Base-by-base conservation (phyloP, 2,329 filamentous ascomycete genomes). In the Colletotrichum aenigma region DNA sequence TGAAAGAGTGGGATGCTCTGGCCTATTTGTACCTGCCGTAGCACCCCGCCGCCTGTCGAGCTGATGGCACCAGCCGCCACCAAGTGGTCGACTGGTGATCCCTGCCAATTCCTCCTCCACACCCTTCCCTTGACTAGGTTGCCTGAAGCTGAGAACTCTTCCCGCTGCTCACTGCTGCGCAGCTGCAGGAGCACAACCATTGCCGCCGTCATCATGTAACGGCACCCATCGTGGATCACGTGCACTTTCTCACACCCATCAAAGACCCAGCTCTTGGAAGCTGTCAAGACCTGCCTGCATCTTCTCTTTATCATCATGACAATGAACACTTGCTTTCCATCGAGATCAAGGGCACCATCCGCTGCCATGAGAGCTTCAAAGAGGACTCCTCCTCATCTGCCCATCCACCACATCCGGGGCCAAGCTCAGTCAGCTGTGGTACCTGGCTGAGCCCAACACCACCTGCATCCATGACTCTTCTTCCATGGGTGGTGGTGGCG, bases 11-110 rank as follows among this genome's bases (percentile, higher is more conserved):
- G 73, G 70, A 75, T 75, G 64, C 64, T 61, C 28, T 24, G 70
- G 58, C 62, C 73, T 73, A 73, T 75, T 73, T 75, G 73, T 75
- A 75, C 73, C 73, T 75, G 73, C 73, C 48, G 56, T 65, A 60
- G 38, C 26, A 56, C 43, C 71, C 28, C 15, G 43, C 34, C 58
- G n/a, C 55, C 56, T 28, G 26, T 56, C n/a, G 18, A 15, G 34
- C 66, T 48, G 26, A 12, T 67, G 69, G 61, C 48, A 28, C 68
- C 73, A 72, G 69, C 69, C 64, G 72, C n/a, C n/a, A 8, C 18
- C 73, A 64, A 21, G n/a, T 64, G 73, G 28, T 32, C 32, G 5
- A 16, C 36, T 38, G 70, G n/a, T 24, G 65, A 69, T 30, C 38
- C 65, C 70, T 72, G 70, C 56, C 62, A 26, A 48, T 48, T 48